Percentiles rank a stretch among this genome's conserved stretches.
These are phyloP conservation scores for Silene uniflora DNA, from an alignment of 148 eudicot species.

Conservation along the genomic window DNA sequence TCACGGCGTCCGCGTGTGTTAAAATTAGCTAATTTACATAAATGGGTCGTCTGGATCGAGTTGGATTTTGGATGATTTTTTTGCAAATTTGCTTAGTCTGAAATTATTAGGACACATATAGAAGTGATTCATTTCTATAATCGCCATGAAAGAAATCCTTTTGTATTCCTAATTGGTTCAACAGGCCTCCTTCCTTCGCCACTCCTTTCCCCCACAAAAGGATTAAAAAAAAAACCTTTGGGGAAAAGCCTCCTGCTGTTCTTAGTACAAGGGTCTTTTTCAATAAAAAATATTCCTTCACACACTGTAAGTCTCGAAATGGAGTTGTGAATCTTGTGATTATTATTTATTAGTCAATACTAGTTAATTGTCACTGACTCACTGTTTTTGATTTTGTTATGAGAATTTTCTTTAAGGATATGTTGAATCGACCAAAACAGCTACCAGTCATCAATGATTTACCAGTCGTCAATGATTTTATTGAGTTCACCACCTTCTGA, in stretches of 20 bases:
- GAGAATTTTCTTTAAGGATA: not conserved
- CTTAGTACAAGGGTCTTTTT: not conserved
- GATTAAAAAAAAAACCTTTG: not conserved
- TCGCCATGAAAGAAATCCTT: not conserved
- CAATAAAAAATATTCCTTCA: not conserved
- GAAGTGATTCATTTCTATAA: conserved; percentile 7
- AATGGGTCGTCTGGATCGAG: not conserved
- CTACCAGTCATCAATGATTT: not conserved
- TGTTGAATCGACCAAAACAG: not conserved
- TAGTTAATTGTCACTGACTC: not conserved
- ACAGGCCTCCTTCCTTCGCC: not conserved
- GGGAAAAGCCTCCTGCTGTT: not conserved
- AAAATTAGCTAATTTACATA: no score
- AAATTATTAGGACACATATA: conserved; percentile 7
- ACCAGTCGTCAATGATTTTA: not conserved
- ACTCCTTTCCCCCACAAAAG: not conserved
- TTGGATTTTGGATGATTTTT: not conserved
- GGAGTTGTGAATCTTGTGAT: not conserved
- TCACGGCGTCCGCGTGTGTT: no score
- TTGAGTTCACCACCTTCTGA: not conserved
- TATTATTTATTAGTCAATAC: not conserved
- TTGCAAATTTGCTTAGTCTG: not conserved
- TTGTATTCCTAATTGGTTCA: not conserved
- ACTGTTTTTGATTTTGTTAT: no score
- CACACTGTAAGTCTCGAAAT: not conserved